Evolutionary conservation across 176 grass and related monocot genomes (phyloP).

Genomic region (Phyllostachys edulis): DNA sequence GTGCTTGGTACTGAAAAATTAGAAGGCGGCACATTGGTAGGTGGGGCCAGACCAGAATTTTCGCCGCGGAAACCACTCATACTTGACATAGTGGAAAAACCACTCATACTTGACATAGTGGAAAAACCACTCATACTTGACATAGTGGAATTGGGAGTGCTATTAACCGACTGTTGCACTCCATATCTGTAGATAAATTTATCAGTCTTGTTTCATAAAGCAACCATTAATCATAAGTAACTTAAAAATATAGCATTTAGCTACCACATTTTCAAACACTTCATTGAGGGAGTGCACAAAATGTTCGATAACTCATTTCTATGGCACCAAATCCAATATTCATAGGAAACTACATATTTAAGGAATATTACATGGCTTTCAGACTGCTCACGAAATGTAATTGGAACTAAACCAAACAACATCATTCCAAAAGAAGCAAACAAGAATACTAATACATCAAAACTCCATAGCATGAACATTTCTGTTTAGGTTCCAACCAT

Average conservation of each 20-base stretch:
- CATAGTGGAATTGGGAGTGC: neutral
- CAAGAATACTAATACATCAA: neutral
- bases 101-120: conserved; percentile 14
- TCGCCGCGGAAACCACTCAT: neutral
- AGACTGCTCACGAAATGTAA: neutral
- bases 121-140: neutral
- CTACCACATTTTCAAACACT: conserved; percentile 11
- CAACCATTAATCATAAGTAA: neutral
- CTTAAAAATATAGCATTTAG: conserved; percentile 8
- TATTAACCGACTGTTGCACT: conserved; percentile 53
- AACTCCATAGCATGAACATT: neutral
- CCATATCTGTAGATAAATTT: conserved; percentile 46
- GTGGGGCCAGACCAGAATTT: conserved; percentile 1
- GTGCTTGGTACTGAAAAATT: conserved; percentile 21
- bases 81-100: conserved; percentile 5
- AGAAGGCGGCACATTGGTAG: neutral
- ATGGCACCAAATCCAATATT: conserved; percentile 19
- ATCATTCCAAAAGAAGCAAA: conserved; percentile 1
- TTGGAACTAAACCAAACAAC: neutral
- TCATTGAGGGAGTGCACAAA: neutral
- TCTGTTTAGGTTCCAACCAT: neutral
- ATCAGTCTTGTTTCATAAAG: conserved; percentile 27
- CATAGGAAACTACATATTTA: neutral
- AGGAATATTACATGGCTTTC: conserved; percentile 2
- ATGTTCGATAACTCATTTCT: conserved; percentile 8